Evolutionary conservation across 2,329 filamentous ascomycete genomes (phyloP).

Genomic region (Bipolaris bicolor): DNA sequence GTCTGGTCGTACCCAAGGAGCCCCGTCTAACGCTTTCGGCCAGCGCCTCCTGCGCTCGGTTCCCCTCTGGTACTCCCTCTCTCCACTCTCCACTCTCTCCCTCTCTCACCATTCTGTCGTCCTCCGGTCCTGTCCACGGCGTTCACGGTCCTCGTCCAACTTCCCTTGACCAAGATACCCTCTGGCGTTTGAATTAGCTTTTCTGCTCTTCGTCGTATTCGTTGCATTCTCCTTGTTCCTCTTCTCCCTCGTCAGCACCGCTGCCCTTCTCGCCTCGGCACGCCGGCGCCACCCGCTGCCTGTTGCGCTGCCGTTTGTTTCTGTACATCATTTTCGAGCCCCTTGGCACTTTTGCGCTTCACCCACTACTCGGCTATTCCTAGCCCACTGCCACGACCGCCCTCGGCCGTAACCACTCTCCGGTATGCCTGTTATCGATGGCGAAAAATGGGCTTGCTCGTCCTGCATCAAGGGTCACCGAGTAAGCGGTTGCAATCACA

Average conservation of each 20-base stretch:
- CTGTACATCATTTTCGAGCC: conserved; percentile 19
- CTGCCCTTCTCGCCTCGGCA: conserved; percentile 24
- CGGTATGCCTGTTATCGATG: conserved; percentile 63
- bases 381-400: conserved; percentile 44
- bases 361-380: conserved; percentile 27
- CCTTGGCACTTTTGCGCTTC: conserved; percentile 15
- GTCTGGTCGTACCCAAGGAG: conserved; percentile 47
- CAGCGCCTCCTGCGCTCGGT: conserved; percentile 52
- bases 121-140: conserved; percentile 44
- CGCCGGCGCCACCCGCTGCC: conserved; percentile 17
- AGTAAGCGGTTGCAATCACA: conserved; percentile 97
- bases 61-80: conserved; percentile 32
- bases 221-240: background rate
- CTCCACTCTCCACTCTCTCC: background rate
- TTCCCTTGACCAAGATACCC: conserved; percentile 46
- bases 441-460: conserved; percentile 97
- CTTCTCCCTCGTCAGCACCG: conserved; percentile 15
- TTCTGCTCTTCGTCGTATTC: background rate
- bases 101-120: conserved; percentile 34
- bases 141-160: conserved; percentile 46
- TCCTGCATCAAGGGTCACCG: conserved; percentile 98
- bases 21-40: conserved; percentile 48
- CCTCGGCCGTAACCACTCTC: conserved; percentile 36
- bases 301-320: conserved; percentile 20
- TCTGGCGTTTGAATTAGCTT: conserved; percentile 36